phyloP scores from a whole-genome alignment of 2,329 filamentous ascomycete species.

The Fusarium sororula region DNA sequence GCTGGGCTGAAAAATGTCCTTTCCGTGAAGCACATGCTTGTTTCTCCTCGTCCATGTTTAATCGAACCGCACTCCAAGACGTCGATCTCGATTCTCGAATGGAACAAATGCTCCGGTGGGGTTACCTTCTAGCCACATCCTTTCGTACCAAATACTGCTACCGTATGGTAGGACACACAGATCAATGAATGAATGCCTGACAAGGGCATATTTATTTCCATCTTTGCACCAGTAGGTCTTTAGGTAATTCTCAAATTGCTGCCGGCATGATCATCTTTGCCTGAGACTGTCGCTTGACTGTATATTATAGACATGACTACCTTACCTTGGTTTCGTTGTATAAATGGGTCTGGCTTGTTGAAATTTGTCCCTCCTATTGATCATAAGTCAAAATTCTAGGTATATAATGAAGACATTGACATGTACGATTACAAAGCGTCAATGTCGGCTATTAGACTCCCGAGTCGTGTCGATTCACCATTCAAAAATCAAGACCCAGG shows the following conservation, averaged over 20 bases:
- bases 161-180: background rate
- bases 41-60: background rate
- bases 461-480: background rate
- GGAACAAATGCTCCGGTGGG: constrained; percentile 36
- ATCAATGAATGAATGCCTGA: background rate
- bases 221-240: background rate
- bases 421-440: background rate
- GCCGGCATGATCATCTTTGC: background rate
- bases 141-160: background rate
- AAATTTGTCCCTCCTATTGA: background rate
- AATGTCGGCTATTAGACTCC: background rate
- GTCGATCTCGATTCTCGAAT: constrained; percentile 23
- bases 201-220: background rate
- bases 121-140: background rate
- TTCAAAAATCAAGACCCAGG: background rate
- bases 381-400: background rate
- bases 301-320: background rate
- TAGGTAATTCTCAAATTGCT: background rate
- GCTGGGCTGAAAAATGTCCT: background rate
- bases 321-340: background rate
- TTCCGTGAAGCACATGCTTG: constrained; percentile 24
- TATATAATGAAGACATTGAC: background rate
- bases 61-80: background rate
- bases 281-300: background rate
- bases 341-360: background rate